Base-by-base conservation (phyloP, 2,329 filamentous ascomycete genomes). In the Paraphaeosphaeria minitans region DNA sequence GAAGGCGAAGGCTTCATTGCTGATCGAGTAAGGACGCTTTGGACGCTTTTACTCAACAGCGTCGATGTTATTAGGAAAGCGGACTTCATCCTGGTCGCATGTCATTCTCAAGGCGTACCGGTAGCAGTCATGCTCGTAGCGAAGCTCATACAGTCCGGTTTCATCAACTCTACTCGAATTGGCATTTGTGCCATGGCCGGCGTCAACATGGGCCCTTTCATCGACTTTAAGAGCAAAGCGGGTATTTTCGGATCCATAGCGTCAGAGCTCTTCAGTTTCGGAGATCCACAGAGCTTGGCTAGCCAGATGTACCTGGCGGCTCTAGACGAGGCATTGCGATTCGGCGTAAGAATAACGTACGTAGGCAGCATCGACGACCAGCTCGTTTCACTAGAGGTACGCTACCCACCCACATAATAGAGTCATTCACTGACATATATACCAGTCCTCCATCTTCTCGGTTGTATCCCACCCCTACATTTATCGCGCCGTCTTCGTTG, bases 321-420 rank as follows among this genome's bases (percentile, higher is more conserved):
- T 0, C 79, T 98, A 3, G 87, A 90, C 69, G 85, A 85, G 10
- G 89, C 90, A 1, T 81, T 99, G 7, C 84, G 88, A 16, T 89
- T 92, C 68, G 93, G 93, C 13, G 91, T 91, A 14, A 87, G 92
- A 42, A 86, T 98, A 50, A 90, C 93, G 0, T 97, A 93, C 74
- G 84, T 96, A 59, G 94, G 94, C 55, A 97, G 93, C 76, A 96
- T 99, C 53, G 95, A 99, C 74, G 95, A 99, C 76, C 95, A 99
- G 76, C 83, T 99, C 2, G 93, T 99, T 14, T 94, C 93, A 4
- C 82, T 99, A 72, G 94, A 97, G 82, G 89, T 91, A 76, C 72
- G 80, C 69, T 13, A 12, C 24, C 7, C 10, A 9, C 19, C 43
- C n/a, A 3, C n/a, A 9, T 50, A 12, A 19, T 31, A 13, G 4